Evolutionary conservation across 306 rosid species (phyloP).

Genomic region (Lagenaria siceraria): DNA sequence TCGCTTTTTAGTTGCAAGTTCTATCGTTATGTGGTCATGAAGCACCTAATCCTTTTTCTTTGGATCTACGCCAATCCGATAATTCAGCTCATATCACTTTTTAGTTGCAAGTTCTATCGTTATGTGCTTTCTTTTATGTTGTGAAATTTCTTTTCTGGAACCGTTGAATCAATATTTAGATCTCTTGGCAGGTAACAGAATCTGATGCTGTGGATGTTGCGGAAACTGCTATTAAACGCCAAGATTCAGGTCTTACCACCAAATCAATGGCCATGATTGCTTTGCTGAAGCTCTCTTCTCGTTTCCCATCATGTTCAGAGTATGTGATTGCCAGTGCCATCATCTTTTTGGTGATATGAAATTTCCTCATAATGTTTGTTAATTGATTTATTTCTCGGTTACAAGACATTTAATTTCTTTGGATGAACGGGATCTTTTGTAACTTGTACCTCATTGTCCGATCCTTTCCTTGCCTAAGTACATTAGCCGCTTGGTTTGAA

Average conservation of each 20-base stretch:
- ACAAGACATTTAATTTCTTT: neutral
- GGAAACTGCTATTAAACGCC: slow-evolving; percentile 63
- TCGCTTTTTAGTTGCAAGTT: neutral
- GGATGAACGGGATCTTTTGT: neutral
- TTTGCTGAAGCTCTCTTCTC: slow-evolving; percentile 85
- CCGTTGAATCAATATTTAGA: neutral
- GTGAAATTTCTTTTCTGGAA: neutral
- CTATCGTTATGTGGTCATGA: neutral
- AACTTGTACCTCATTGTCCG: neutral
- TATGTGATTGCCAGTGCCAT: slow-evolving; percentile 20
- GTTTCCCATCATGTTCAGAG: slow-evolving; percentile 95
- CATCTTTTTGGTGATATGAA: slow-evolving; percentile 2
- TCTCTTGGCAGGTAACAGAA: slow-evolving; percentile 61
- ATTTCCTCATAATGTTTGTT: slow-evolving; percentile 1
- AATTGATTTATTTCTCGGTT: neutral
- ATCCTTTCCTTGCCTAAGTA: neutral
- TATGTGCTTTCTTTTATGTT: neutral
- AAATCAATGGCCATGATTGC: slow-evolving; percentile 89
- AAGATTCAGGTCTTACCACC: slow-evolving; percentile 63
- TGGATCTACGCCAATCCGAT: neutral
- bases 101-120: neutral
- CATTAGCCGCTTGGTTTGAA: neutral
- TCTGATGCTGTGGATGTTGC: slow-evolving; percentile 68
- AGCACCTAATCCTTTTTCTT: neutral
- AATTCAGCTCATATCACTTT: neutral